Evolutionary conservation across 2,329 filamentous ascomycete species (phyloP).

Genomic region (Saccharata proteae): DNA sequence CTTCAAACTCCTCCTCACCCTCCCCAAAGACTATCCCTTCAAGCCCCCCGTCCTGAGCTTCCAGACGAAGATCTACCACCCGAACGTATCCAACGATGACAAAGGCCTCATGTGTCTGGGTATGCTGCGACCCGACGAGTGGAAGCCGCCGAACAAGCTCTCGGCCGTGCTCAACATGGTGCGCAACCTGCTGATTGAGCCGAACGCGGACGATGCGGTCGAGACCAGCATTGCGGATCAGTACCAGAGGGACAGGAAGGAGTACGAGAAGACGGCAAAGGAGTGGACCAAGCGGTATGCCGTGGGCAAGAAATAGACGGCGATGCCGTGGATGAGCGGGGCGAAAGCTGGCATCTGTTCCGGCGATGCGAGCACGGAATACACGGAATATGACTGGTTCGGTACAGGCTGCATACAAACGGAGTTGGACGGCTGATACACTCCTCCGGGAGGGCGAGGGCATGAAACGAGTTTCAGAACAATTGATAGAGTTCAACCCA

Average conservation of each 20-base stretch:
- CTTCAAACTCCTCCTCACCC: slow-evolving; percentile 60
- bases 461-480: too few relatives aligned
- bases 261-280: slow-evolving; percentile 63
- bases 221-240: slow-evolving; percentile 79
- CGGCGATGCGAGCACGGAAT: too few relatives aligned
- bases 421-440: too few relatives aligned
- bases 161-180: slow-evolving; percentile 65
- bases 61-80: slow-evolving; percentile 86
- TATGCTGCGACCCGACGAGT: slow-evolving; percentile 72
- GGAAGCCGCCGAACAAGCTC: slow-evolving; percentile 80
- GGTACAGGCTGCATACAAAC: too few relatives aligned
- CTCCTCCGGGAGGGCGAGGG: too few relatives aligned
- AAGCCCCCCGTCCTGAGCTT: slow-evolving; percentile 73
- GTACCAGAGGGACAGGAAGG: slow-evolving; percentile 54
- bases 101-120: slow-evolving; percentile 76
- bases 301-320: slow-evolving; percentile 23
- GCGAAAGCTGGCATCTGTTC: too few relatives aligned
- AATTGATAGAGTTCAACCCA: too few relatives aligned
- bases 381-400: too few relatives aligned
- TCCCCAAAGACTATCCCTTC: slow-evolving; percentile 80
- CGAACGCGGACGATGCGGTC: slow-evolving; percentile 80
- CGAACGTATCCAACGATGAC: slow-evolving; percentile 81
- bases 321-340: too few relatives aligned
- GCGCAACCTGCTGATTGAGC: slow-evolving; percentile 61
- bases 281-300: slow-evolving; percentile 68